These are phyloP conservation scores for Gillenia trifoliata DNA, from an alignment of 306 rosid species.

Conservation along the genomic window DNA sequence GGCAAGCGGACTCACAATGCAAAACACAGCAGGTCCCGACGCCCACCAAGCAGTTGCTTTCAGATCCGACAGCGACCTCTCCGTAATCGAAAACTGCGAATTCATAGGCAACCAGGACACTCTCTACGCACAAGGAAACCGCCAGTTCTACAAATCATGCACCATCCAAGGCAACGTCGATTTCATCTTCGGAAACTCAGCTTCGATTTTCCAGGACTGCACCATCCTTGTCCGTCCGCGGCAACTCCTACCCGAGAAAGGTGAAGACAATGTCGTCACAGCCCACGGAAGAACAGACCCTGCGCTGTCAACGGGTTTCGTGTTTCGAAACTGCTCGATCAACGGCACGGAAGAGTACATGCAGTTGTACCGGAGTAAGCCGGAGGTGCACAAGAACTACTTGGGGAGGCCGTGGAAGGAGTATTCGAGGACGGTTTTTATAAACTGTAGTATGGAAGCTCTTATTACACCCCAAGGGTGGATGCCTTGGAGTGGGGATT, in stretches of 20 bases:
- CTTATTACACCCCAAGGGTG: slow-evolving; percentile 56
- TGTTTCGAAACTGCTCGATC: slow-evolving; percentile 59
- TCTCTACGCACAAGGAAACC: slow-evolving; percentile 73
- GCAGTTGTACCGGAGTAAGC: slow-evolving; percentile 54
- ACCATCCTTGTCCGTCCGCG: slow-evolving; percentile 49
- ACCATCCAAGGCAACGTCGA: slow-evolving; percentile 73
- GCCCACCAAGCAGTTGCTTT: slow-evolving; percentile 94
- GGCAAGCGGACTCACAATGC: slow-evolving; percentile 68
- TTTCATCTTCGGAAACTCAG: slow-evolving; percentile 84
- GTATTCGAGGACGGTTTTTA: slow-evolving; percentile 65
- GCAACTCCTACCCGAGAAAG: slow-evolving; percentile 51
- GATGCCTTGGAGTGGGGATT: slow-evolving; percentile 68
- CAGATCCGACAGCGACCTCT: slow-evolving; percentile 74
- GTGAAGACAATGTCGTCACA: slow-evolving; percentile 60
- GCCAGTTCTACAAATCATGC: slow-evolving; percentile 81
- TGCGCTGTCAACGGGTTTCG: slow-evolving; percentile 69
- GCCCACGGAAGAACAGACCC: slow-evolving; percentile 92
- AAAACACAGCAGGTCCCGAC: slow-evolving; percentile 85
- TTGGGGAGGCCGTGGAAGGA: slow-evolving; percentile 98
- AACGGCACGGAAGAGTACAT: slow-evolving; percentile 77
- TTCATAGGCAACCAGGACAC: slow-evolving; percentile 88
- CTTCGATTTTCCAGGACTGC: slow-evolving; percentile 67
- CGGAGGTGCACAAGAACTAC: slow-evolving; percentile 64
- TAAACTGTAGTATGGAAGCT: slow-evolving; percentile 42
- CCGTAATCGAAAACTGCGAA: slow-evolving; percentile 59